These are phyloP conservation scores for Pseudocercospora musae DNA, from an alignment of 2,329 filamentous ascomycete genomes.

Conservation along the genomic window DNA sequence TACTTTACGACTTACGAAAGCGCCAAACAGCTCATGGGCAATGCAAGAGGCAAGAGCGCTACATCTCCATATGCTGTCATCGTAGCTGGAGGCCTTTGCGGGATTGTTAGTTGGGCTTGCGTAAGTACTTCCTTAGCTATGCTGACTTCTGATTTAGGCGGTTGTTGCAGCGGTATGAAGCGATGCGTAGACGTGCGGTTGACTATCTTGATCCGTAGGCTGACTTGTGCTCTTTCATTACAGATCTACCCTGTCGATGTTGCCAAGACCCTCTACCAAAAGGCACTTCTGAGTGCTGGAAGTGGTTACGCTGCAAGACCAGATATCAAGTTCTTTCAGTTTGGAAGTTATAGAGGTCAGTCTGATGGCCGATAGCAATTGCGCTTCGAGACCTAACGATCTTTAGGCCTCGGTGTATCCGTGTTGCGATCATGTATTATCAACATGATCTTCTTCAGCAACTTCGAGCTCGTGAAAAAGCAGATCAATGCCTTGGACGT, in stretches of 20 bases:
- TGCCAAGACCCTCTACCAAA: slow-evolving; percentile 81
- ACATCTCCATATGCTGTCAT: slow-evolving; percentile 77
- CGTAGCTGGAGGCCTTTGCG: slow-evolving; percentile 74
- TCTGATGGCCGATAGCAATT: background rate
- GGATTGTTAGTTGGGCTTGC: slow-evolving; percentile 79
- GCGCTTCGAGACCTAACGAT: background rate
- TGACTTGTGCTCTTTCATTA: background rate
- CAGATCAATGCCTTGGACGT: slow-evolving; percentile 43
- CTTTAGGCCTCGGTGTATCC: slow-evolving; percentile 64
- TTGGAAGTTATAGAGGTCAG: slow-evolving; percentile 72
- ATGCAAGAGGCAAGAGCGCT: slow-evolving; percentile 68
- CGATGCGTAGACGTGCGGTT: background rate
- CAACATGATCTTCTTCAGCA: slow-evolving; percentile 87
- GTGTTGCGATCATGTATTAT: slow-evolving; percentile 79
- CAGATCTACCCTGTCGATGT: slow-evolving; percentile 67
- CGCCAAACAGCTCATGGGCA: slow-evolving; percentile 75
- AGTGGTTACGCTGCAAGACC: slow-evolving; percentile 49
- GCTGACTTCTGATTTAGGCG: background rate
- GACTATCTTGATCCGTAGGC: background rate
- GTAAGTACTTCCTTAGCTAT: slow-evolving; percentile 46
- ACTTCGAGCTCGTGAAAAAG: slow-evolving; percentile 77
- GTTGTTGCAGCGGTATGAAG: background rate
- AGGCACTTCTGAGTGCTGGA: slow-evolving; percentile 71
- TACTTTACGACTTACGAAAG: slow-evolving; percentile 91
- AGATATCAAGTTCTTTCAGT: slow-evolving; percentile 73